A percentile compares a stretch with the other conserved stretches of the same genome.
phyloP scores from a whole-genome alignment of 805 yeast species.

The Teunomyces kruisii region DNA sequence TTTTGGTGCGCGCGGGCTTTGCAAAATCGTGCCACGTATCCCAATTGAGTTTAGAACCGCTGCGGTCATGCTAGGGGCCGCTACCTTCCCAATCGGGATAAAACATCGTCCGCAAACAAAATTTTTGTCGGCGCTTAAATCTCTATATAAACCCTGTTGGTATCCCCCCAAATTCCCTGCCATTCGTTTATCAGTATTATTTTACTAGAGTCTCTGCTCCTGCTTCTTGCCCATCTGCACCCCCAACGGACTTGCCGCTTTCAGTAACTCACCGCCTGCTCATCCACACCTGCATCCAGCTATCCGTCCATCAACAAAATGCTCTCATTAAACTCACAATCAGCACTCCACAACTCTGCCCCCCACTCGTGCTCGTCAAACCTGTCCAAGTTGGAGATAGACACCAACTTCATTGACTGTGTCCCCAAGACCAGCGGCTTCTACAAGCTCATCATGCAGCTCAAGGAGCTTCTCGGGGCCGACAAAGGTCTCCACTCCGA shows the following conservation, averaged over 20 bases:
- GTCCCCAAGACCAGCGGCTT: conserved; percentile 10
- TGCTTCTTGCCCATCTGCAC: not conserved
- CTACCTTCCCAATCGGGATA: not conserved
- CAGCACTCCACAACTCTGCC: not conserved
- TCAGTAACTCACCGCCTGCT: not conserved
- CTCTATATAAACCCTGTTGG: conserved; percentile 1
- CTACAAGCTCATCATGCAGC: conserved; percentile 25
- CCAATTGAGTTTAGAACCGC: conserved; percentile 1
- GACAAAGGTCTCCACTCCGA: conserved; percentile 38
- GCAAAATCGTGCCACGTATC: not conserved
- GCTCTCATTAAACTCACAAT: conserved; percentile 3
- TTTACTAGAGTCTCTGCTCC: not conserved
- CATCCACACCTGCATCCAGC: not conserved
- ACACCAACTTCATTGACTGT: conserved; percentile 1
- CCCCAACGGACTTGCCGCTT: not conserved
- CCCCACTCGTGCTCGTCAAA: conserved; percentile 3
- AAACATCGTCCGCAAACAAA: not conserved
- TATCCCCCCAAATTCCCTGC: not conserved
- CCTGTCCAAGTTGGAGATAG: conserved; percentile 3
- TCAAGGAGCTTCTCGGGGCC: conserved; percentile 26
- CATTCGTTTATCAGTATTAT: not conserved
- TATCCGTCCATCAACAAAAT: not conserved
- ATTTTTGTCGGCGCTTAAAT: not conserved
- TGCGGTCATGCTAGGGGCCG: conserved; percentile 2
- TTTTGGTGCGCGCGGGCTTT: not conserved